These are phyloP conservation scores for Oehlia diaphana DNA, from an alignment of 192 early-diverging fungal genomes.

Conservation along the genomic window DNA sequence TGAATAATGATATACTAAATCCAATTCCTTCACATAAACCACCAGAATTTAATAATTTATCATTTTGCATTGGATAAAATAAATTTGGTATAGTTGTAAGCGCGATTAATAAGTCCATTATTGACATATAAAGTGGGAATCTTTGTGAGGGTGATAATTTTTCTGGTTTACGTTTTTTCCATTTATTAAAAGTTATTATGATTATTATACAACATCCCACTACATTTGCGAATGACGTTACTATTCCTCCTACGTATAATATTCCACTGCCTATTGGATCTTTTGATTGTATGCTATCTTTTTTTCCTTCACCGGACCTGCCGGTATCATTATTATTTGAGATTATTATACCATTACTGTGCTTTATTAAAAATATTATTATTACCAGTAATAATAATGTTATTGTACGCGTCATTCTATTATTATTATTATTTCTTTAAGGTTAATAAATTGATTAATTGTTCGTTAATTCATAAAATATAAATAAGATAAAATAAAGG, in stretches of 20 bases:
- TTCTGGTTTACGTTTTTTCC: neutral
- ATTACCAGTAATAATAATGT: too few relatives aligned
- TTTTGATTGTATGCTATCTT: neutral
- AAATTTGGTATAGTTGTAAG: constrained; percentile 17
- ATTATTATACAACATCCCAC: constrained; percentile 1
- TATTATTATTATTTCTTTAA: too few relatives aligned
- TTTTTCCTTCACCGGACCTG: too few relatives aligned
- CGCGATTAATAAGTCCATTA: constrained; percentile 9
- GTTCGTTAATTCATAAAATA: too few relatives aligned
- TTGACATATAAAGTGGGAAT: constrained; percentile 27
- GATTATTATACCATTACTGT: too few relatives aligned
- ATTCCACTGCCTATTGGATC: neutral
- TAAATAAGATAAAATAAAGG: too few relatives aligned
- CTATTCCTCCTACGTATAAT: constrained; percentile 10
- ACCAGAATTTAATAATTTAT: constrained; percentile 10
- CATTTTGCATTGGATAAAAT: constrained; percentile 16
- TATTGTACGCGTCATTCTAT: too few relatives aligned
- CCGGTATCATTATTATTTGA: too few relatives aligned
- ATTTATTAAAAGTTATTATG: constrained; percentile 1
- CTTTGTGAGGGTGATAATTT: constrained; percentile 19
- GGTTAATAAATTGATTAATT: too few relatives aligned
- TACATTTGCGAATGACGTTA: constrained; percentile 21
- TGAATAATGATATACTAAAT: neutral
- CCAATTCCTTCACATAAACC: constrained; percentile 10
- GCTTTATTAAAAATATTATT: too few relatives aligned